Percentiles rank a stretch among this genome's conserved stretches.
phyloP scores from a whole-genome alignment of 805 yeast genomes.

The Candida adriatica region DNA sequence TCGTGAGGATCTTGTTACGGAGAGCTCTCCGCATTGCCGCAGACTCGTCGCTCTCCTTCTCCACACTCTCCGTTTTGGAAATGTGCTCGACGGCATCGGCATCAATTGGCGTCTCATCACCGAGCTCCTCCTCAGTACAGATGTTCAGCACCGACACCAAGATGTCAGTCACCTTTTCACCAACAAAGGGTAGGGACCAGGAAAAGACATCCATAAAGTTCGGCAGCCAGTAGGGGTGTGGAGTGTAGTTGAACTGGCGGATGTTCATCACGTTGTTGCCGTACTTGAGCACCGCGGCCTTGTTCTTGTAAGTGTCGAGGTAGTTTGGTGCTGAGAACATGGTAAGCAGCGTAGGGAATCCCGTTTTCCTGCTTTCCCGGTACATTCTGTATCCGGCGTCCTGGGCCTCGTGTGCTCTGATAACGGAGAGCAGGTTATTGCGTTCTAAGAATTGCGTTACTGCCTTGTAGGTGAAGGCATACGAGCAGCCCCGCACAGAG shows the following conservation, averaged over 20 bases:
- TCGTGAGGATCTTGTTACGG: constrained; percentile 86
- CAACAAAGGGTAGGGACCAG: constrained; percentile 97
- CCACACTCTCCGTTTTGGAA: background rate
- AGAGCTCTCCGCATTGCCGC: constrained; percentile 44
- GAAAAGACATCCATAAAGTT: constrained; percentile 96
- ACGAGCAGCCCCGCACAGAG: constrained; percentile 86
- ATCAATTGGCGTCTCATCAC: constrained; percentile 55
- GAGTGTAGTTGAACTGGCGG: constrained; percentile 85
- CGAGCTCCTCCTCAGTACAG: constrained; percentile 92
- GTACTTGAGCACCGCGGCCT: constrained; percentile 91
- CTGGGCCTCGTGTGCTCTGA: constrained; percentile 96
- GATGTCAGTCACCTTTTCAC: constrained; percentile 93
- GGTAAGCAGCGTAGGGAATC: constrained; percentile 85
- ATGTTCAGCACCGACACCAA: constrained; percentile 82
- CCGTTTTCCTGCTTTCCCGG: constrained; percentile 72
- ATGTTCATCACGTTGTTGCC: constrained; percentile 92
- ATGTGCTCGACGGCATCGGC: constrained; percentile 10
- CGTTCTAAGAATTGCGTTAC: constrained; percentile 70
- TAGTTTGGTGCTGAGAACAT: constrained; percentile 95
- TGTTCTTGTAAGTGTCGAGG: constrained; percentile 85
- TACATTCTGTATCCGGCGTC: constrained; percentile 97
- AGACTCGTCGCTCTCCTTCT: constrained; percentile 13
- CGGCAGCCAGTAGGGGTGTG: constrained; percentile 96
- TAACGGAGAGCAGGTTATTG: constrained; percentile 74
- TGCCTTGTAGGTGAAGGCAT: constrained; percentile 73